Conservation (phyloP, 2,329 filamentous ascomycete genomes). For the Pseudogymnoascus destructans region DNA sequence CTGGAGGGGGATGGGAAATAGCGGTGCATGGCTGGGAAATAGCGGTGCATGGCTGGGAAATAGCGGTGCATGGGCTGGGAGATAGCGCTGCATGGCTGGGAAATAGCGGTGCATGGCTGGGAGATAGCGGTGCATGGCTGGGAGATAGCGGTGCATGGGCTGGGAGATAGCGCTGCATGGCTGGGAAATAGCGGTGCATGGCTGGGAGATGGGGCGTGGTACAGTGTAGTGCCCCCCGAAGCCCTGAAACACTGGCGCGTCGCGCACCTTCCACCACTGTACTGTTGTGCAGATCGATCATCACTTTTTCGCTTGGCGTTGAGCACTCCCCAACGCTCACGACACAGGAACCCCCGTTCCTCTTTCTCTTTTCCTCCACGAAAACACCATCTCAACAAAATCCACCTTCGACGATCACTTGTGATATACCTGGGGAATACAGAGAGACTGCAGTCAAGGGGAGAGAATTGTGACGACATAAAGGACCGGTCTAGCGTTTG, state of each 20-base stretch:
- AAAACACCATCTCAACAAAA: background rate
- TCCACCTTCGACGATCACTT: background rate
- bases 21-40: background rate
- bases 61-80: too few relatives aligned
- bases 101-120: too few relatives aligned
- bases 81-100: too few relatives aligned
- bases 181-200: too few relatives aligned
- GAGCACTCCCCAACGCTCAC: background rate
- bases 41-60: too few relatives aligned
- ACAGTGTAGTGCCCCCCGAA: too few relatives aligned
- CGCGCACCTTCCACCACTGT: background rate
- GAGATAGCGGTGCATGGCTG: too few relatives aligned
- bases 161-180: too few relatives aligned
- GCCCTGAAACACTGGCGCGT: slow-evolving; percentile 1
- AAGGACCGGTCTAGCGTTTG: background rate
- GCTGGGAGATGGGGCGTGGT: too few relatives aligned
- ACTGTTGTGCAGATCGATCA: background rate
- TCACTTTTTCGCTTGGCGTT: slow-evolving; percentile 1
- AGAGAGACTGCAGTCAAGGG: background rate
- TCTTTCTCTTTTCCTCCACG: background rate
- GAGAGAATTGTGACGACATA: background rate
- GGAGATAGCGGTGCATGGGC: too few relatives aligned
- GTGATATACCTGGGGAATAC: background rate
- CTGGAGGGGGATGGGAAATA: background rate
- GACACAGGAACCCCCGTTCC: background rate